A percentile compares a stretch with the other conserved stretches of the same genome.
Evolutionary conservation across 2,329 filamentous ascomycete genomes (phyloP).

Genomic region (Pseudopithomyces chartarum): DNA sequence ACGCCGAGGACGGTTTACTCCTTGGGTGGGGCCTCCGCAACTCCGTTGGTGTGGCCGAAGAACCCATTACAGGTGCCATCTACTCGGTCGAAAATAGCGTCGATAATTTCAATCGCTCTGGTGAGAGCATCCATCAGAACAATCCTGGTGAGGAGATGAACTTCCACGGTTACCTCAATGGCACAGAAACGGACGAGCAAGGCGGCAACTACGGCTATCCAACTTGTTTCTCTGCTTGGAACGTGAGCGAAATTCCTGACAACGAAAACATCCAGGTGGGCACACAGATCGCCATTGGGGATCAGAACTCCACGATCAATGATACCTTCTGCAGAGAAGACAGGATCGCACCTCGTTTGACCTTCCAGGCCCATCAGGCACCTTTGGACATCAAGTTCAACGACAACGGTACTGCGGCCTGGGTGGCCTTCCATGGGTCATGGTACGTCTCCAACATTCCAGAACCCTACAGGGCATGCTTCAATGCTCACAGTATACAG

Average conservation of each 20-base stretch:
- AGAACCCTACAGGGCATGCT: neutral
- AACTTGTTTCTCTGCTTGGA: conserved; percentile 70
- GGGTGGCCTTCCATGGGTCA: conserved; percentile 73
- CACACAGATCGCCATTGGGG: conserved; percentile 56
- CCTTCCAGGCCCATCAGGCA: conserved; percentile 70
- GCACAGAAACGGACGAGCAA: conserved; percentile 48
- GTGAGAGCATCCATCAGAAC: conserved; percentile 66
- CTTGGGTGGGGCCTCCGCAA: conserved; percentile 74
- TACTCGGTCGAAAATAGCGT: conserved; percentile 72
- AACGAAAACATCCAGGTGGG: conserved; percentile 52
- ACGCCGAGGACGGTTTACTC: conserved; percentile 56
- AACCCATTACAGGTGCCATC: conserved; percentile 57
- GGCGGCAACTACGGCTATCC: conserved; percentile 73
- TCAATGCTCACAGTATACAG: conserved; percentile 22
- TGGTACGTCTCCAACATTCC: conserved; percentile 53
- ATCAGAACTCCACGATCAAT: conserved; percentile 52
- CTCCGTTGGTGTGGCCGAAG: conserved; percentile 71
- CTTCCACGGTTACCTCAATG: conserved; percentile 67
- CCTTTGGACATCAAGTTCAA: conserved; percentile 75
- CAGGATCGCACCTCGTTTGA: conserved; percentile 56
- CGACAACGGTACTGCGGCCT: conserved; percentile 61
- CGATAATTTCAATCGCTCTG: conserved; percentile 64
- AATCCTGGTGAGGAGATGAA: conserved; percentile 79
- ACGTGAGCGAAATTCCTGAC: conserved; percentile 55
- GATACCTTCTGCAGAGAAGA: conserved; percentile 52